Evolutionary conservation across 176 grass and related monocot genomes (phyloP).

Genomic region (Eleusine indica): DNA sequence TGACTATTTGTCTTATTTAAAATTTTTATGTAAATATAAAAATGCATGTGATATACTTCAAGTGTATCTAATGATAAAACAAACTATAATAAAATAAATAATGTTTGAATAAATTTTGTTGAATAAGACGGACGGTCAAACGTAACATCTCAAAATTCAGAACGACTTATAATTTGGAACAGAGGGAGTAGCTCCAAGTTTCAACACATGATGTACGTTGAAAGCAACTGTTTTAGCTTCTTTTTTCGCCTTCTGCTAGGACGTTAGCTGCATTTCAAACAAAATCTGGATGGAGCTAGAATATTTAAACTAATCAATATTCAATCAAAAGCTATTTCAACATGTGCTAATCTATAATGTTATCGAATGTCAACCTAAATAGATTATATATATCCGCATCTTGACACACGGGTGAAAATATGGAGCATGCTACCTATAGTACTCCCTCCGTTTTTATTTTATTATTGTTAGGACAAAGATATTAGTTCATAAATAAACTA

Average conservation of each 20-base stretch:
- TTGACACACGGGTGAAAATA: background rate
- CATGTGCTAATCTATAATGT: background rate
- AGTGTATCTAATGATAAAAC: too few species aligned
- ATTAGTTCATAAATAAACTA: too few species aligned
- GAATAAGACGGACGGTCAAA: too few species aligned
- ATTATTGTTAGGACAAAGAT: too few species aligned
- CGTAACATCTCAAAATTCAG: too few species aligned
- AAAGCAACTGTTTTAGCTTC: constrained; percentile 33
- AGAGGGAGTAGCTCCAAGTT: constrained; percentile 24
- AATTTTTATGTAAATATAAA: too few species aligned
- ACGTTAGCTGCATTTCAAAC: background rate
- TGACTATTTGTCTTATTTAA: too few species aligned
- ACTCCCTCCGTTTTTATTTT: too few species aligned
- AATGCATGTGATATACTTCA: too few species aligned
- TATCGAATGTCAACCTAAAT: background rate
- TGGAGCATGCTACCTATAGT: background rate
- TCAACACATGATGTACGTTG: constrained; percentile 45
- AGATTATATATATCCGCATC: background rate
- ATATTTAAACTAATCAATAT: constrained; percentile 6
- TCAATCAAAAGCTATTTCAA: background rate
- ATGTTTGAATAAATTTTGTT: too few species aligned
- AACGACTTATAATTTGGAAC: too few species aligned
- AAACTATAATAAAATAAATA: too few species aligned
- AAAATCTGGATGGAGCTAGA: constrained; percentile 16
- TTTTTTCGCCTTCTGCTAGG: constrained; percentile 34